A percentile compares a stretch with the other conserved stretches of the same genome.
phyloP scores from a whole-genome alignment of 495 filamentous ascomycete species.

The Hypoxylon fragiforme region DNA sequence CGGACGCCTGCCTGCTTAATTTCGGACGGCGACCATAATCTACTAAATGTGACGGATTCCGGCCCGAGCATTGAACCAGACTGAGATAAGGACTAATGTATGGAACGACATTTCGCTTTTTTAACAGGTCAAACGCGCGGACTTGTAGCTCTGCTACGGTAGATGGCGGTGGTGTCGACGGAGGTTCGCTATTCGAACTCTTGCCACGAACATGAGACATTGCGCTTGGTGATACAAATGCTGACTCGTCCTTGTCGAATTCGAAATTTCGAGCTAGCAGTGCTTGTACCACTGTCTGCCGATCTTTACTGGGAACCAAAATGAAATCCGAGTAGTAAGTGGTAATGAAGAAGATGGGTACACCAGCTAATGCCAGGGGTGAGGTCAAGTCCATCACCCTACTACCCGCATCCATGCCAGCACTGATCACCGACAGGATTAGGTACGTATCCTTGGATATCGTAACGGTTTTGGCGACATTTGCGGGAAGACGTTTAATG shows the following conservation, averaged over 20 bases:
- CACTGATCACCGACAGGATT: constrained; percentile 83
- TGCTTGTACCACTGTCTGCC: constrained; percentile 70
- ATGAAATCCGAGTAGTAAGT: constrained; percentile 99
- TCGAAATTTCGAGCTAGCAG: constrained; percentile 81
- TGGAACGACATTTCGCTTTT: constrained; percentile 72
- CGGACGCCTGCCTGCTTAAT: constrained; percentile 23
- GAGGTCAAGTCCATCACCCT: constrained; percentile 89
- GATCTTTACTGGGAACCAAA: constrained; percentile 76
- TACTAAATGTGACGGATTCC: constrained; percentile 39
- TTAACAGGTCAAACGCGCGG: constrained; percentile 77
- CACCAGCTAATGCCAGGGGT: constrained; percentile 86
- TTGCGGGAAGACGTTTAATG: constrained; percentile 55
- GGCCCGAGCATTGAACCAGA: constrained; percentile 82
- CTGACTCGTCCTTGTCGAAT: constrained; percentile 70
- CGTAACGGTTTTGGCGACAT: constrained; percentile 57
- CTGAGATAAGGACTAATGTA: constrained; percentile 67
- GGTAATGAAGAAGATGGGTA: constrained; percentile 97
- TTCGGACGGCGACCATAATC: constrained; percentile 36
- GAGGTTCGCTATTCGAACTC: constrained; percentile 54
- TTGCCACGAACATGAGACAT: constrained; percentile 52
- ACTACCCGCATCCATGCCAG: constrained; percentile 91
- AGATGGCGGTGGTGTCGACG: constrained; percentile 76
- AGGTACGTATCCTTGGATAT: constrained; percentile 84
- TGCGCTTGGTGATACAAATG: constrained; percentile 66
- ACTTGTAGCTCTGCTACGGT: constrained; percentile 76